Conservation (phyloP, 2,329 filamentous ascomycete species). For the Alternaria gansuensis region DNA sequence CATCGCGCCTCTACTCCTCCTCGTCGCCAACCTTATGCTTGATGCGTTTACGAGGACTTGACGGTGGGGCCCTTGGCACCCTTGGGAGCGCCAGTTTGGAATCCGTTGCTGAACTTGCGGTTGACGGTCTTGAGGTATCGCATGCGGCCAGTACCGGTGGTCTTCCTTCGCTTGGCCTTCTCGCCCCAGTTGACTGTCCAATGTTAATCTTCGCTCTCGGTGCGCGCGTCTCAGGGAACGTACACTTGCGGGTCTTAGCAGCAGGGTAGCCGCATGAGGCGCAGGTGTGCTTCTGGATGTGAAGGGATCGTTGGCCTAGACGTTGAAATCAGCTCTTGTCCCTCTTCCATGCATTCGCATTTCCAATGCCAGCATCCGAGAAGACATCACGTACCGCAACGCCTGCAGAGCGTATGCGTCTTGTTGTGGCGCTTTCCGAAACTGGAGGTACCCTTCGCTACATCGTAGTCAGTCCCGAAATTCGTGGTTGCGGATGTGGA, state of each 20-base stretch:
- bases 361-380: conserved; percentile 22
- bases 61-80: conserved; percentile 72
- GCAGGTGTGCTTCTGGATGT: conserved; percentile 99
- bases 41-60: conserved; percentile 34
- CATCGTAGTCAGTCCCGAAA: conserved; percentile 58
- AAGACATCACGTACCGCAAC: conserved; percentile 80
- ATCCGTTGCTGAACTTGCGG: conserved; percentile 96
- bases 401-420: conserved; percentile 97
- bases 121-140: conserved; percentile 91
- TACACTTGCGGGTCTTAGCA: conserved; percentile 99
- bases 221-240: conserved; percentile 57
- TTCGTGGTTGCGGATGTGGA: conserved; percentile 37
- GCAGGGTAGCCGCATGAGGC: conserved; percentile 94
- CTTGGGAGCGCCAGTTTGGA: conserved; percentile 90
- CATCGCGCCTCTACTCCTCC: conserved; percentile 38
- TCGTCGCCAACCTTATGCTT: conserved; percentile 25
- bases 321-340: conserved; percentile 48
- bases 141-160: conserved; percentile 95
- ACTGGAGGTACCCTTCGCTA: conserved; percentile 76
- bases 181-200: conserved; percentile 95
- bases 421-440: conserved; percentile 92
- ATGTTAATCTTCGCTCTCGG: conserved; percentile 38
- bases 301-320: conserved; percentile 90
- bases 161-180: conserved; percentile 99
- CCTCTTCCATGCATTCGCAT: conserved; percentile 12